Percentiles rank a stretch among this genome's conserved stretches.
Evolutionary conservation across 2,329 filamentous ascomycete genomes (phyloP).

Genomic region (Penicillium sclerotiorum): DNA sequence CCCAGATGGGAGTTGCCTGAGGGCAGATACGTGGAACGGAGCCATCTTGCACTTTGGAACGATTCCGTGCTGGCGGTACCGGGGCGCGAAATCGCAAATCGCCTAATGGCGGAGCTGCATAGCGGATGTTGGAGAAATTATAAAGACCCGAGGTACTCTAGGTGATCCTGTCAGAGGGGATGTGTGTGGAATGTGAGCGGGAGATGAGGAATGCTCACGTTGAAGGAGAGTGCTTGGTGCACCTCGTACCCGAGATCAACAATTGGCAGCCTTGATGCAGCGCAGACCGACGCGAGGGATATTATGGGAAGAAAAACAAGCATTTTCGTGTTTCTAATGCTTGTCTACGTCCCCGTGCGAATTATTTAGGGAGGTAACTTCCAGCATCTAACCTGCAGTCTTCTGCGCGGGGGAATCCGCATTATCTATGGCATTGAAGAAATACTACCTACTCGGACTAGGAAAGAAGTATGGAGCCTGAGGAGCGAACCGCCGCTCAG

Average conservation of each 20-base stretch:
- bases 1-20: constrained; percentile 52
- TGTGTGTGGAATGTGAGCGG: not conserved
- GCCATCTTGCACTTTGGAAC: constrained; percentile 51
- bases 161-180: not conserved
- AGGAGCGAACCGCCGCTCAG: too few species aligned
- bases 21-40: constrained; percentile 47
- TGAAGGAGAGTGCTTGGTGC: constrained; percentile 45
- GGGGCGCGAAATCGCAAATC: constrained; percentile 56
- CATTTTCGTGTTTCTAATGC: constrained; percentile 10
- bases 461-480: too few species aligned
- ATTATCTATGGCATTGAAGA: too few species aligned
- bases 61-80: constrained; percentile 45
- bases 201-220: constrained; percentile 10
- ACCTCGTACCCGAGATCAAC: constrained; percentile 60
- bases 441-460: too few species aligned
- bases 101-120: constrained; percentile 56
- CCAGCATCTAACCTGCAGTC: too few species aligned
- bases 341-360: too few species aligned
- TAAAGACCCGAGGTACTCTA: constrained; percentile 46
- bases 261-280: constrained; percentile 29
- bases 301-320: constrained; percentile 6
- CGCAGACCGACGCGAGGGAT: constrained; percentile 18
- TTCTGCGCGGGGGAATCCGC: too few species aligned
- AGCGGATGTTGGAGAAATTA: constrained; percentile 61
- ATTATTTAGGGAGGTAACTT: too few species aligned